Evolutionary conservation across 2,329 filamentous ascomycete species (phyloP).

Genomic region (Monilinia fructigena): DNA sequence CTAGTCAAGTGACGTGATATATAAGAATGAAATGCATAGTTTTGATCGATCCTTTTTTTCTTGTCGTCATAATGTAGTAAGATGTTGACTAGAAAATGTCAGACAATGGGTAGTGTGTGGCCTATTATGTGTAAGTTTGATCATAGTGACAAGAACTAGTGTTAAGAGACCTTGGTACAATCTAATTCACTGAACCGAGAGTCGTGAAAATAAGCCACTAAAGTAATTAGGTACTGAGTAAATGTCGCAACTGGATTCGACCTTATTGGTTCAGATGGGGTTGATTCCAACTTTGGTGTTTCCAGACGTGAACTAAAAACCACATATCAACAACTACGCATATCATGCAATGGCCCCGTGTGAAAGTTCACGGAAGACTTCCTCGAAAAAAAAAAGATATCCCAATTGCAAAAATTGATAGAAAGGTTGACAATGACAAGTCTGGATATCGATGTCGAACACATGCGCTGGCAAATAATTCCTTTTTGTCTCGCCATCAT

Average conservation of each 20-base stretch:
- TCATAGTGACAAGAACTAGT: not conserved
- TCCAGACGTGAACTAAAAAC: slow-evolving; percentile 43
- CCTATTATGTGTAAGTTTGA: not conserved
- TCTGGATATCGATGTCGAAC: slow-evolving; percentile 45
- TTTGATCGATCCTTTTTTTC: too few species aligned
- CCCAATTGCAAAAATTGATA: slow-evolving; percentile 39
- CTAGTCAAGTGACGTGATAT: too few species aligned
- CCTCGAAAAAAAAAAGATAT: slow-evolving; percentile 36
- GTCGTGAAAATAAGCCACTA: not conserved
- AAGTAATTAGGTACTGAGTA: slow-evolving; percentile 19
- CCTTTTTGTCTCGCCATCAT: slow-evolving; percentile 48
- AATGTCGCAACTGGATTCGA: slow-evolving; percentile 42
- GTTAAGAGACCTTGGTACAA: not conserved
- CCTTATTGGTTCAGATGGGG: slow-evolving; percentile 44
- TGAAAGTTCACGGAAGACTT: slow-evolving; percentile 43
- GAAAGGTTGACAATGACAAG: slow-evolving; percentile 44
- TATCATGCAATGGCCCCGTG: slow-evolving; percentile 47
- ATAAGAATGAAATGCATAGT: too few species aligned
- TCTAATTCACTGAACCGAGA: not conserved
- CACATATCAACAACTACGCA: slow-evolving; percentile 46
- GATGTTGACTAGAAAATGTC: not conserved
- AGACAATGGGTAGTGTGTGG: not conserved
- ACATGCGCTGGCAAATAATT: slow-evolving; percentile 42
- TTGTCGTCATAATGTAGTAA: too few species aligned
- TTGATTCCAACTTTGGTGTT: slow-evolving; percentile 42